Evolutionary conservation across 352 stramenopile species (phyloP).

Genomic region (Peronospora destructor): DNA sequence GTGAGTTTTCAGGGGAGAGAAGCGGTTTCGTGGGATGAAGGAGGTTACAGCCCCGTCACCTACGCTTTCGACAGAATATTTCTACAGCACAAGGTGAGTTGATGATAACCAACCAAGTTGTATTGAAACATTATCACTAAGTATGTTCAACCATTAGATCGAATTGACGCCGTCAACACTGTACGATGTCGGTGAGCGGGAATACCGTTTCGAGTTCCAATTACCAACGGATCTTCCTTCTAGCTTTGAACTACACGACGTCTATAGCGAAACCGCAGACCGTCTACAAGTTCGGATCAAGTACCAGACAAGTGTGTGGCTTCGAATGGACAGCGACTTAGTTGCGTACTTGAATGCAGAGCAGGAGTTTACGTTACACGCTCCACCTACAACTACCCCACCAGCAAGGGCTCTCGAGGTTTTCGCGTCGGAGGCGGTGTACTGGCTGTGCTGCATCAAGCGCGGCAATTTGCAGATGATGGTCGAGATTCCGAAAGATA

Average conservation of each 20-base stretch:
- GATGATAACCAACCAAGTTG: neutral
- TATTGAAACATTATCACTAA: neutral
- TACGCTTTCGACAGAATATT: constrained; percentile 30
- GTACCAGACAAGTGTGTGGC: constrained; percentile 28
- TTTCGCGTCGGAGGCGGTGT: constrained; percentile 16
- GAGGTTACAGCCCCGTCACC: constrained; percentile 22
- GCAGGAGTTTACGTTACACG: constrained; percentile 28
- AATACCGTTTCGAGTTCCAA: constrained; percentile 21
- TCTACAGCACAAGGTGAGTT: constrained; percentile 25
- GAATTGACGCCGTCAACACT: constrained; percentile 12
- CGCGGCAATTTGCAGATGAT: constrained; percentile 23
- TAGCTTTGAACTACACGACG: constrained; percentile 26
- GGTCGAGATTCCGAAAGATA: constrained; percentile 18
- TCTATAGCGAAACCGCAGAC: constrained; percentile 26
- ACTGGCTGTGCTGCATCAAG: constrained; percentile 31
- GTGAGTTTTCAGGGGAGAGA: constrained; percentile 26
- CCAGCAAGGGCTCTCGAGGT: constrained; percentile 25
- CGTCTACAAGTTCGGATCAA: constrained; percentile 27
- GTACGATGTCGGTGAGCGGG: constrained; percentile 17
- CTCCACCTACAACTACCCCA: constrained; percentile 13
- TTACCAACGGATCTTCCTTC: constrained; percentile 19
- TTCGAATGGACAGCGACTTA: constrained; percentile 22
- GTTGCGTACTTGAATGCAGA: constrained; percentile 25
- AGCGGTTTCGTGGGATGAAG: constrained; percentile 27
- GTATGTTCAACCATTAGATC: constrained; percentile 11